These are phyloP conservation scores for Uronychia setigera DNA, from an alignment of 73 alveolate species.

Conservation along the genomic window DNA sequence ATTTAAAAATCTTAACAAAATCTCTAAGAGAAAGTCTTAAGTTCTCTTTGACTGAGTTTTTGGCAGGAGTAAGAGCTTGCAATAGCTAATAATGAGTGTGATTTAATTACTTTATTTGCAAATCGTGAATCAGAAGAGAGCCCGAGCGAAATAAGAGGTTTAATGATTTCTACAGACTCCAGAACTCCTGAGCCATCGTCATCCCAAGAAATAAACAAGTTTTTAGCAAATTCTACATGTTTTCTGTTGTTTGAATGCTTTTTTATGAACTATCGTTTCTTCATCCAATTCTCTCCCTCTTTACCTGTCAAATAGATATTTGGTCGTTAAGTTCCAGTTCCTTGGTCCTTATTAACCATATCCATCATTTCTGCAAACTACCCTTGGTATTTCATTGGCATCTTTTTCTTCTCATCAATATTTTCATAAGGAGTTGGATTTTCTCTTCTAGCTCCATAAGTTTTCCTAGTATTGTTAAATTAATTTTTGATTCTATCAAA, in stretches of 20 bases:
- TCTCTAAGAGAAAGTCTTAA: conserved; percentile 38
- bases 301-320: not conserved
- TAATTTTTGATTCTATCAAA: conserved; percentile 14
- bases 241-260: conserved; percentile 18
- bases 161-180: conserved; percentile 58
- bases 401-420: not conserved
- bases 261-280: conserved; percentile 4
- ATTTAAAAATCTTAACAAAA: conserved; percentile 58
- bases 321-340: not conserved
- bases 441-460: conserved; percentile 23
- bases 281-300: conserved; percentile 33
- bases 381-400: not conserved
- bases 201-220: conserved; percentile 68
- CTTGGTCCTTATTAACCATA: not conserved
- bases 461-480: conserved; percentile 3
- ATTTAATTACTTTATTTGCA: conserved; percentile 49
- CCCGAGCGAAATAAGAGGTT: conserved; percentile 61
- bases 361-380: not conserved
- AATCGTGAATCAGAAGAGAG: conserved; percentile 60
- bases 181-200: conserved; percentile 72
- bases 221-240: conserved; percentile 70
- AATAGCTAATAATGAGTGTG: conserved; percentile 17
- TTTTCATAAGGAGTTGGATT: not conserved
- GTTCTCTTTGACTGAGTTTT: not conserved
- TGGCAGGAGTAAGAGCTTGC: conserved; percentile 42